Evolutionary conservation across 805 yeast species (phyloP), one percentile per base, ranked within the genome.

Genomic region (Candida nonsorbophila): DNA sequence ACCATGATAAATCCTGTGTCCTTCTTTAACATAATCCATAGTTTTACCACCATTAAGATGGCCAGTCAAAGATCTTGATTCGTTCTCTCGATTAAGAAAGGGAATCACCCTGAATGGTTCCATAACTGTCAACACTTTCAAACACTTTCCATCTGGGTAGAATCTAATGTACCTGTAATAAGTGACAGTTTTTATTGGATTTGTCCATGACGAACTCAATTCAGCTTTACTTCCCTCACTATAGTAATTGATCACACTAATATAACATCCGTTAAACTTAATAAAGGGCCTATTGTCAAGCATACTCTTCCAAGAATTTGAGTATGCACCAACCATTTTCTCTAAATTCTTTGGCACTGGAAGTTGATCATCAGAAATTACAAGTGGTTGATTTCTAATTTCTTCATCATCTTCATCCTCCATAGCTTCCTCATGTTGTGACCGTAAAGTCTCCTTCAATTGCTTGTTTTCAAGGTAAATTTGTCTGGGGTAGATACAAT

Each of bases 151-250:
- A 46, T 83, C 82, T 0, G 79, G 79, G 49, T 69, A 83, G 47
- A 90, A 87, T 38, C 97, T 65, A 20, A 80, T 55, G 52, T 87
- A 92, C 38, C 98, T 62, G 50, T 85, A 90, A 49, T 90, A 90
- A 0, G 96, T 84, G 22, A 90, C 83, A 50, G 86, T 76, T 42
- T 84, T 76, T 13, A 84, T 74, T 2, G 96, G 96, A 36, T 76
- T 75, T 24, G 69, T 55, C 81, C 92, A 77, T 5, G 83, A 69
- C 17, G 66, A 63, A 1, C 84, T 73, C 25, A 78, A 72, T 40
- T 75, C 84, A 6, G 76, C 70, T 29, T 78, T 69, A 3, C 84
- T 80, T 20, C 97, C 97, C 45, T 84, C 86, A 31, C 94, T 71
- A 41, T 82, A 73, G 54, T 87, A 88, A 37, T 83, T 83, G 29